Conservation (phyloP, 345 rosid genomes). For the Aquilaria sinensis region DNA sequence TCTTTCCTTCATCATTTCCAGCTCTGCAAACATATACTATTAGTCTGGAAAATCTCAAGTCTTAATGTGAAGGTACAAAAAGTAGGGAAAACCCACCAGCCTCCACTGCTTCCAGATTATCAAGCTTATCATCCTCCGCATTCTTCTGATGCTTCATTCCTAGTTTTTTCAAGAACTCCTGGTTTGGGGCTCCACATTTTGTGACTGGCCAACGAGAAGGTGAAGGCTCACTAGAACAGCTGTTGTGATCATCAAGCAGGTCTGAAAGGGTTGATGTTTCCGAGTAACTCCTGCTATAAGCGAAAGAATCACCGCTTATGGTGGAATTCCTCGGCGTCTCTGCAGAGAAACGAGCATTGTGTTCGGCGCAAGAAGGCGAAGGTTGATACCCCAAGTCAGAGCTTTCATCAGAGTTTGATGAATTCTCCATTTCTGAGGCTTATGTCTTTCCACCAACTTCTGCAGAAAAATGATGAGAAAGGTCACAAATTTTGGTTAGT, state of each 20-base stretch:
- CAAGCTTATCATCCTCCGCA: slow-evolving; percentile 23
- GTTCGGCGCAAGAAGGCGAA: slow-evolving; percentile 45
- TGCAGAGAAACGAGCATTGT: slow-evolving; percentile 32
- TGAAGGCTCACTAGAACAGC: slow-evolving; percentile 50
- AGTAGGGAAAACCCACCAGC: slow-evolving; percentile 32
- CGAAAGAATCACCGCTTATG: slow-evolving; percentile 45
- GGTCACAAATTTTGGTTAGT: slow-evolving; percentile 10
- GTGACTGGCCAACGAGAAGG: slow-evolving; percentile 45
- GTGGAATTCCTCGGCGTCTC: slow-evolving; percentile 60
- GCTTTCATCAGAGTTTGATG: slow-evolving; percentile 32
- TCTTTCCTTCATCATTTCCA: slow-evolving; percentile 81
- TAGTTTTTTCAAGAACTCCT: slow-evolving; percentile 13
- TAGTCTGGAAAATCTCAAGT: not conserved
- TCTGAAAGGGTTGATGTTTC: slow-evolving; percentile 59
- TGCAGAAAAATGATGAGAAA: slow-evolving; percentile 20
- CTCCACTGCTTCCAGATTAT: slow-evolving; percentile 34
- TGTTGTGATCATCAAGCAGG: slow-evolving; percentile 40
- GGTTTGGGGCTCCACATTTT: slow-evolving; percentile 22
- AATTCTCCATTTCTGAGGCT: slow-evolving; percentile 31
- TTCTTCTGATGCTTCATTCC: slow-evolving; percentile 28
- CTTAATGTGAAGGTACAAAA: not conserved
- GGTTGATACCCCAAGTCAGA: slow-evolving; percentile 40
- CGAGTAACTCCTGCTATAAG: slow-evolving; percentile 46
- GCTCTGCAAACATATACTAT: slow-evolving; percentile 26
- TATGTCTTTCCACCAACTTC: not conserved